Evolutionary conservation across 2,329 filamentous ascomycete genomes (phyloP).

Genomic region (Pseudogymnoascus sp.): DNA sequence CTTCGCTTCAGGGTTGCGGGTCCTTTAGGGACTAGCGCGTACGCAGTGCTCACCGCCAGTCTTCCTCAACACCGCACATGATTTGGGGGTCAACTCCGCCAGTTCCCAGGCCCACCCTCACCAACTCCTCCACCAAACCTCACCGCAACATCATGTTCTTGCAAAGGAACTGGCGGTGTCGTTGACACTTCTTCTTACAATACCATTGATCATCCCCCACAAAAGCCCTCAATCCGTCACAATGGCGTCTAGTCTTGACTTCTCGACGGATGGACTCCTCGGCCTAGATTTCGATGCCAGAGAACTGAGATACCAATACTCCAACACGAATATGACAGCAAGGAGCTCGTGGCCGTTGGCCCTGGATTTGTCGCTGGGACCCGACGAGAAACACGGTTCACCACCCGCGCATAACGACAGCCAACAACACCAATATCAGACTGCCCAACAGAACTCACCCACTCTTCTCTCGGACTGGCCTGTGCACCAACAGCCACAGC

Average conservation of each 20-base stretch:
- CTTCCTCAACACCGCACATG: conserved; percentile 6
- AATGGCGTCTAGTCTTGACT: conserved; percentile 50
- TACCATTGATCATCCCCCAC: conserved; percentile 34
- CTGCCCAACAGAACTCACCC: conserved; percentile 40
- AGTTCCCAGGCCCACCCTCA: conserved; percentile 19
- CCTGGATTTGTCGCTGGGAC: conserved; percentile 26
- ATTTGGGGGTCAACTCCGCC: conserved; percentile 9
- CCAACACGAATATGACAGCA: conserved; percentile 35
- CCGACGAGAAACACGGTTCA: conserved; percentile 25
- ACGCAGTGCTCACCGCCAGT: conserved; percentile 9
- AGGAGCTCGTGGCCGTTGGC: conserved; percentile 28
- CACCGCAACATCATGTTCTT: conserved; percentile 24
- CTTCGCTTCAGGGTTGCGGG: conserved; percentile 2
- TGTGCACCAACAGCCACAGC: conserved; percentile 32
- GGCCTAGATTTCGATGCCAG: conserved; percentile 53
- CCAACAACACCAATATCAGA: conserved; percentile 27
- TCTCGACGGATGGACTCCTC: conserved; percentile 53
- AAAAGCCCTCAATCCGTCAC: conserved; percentile 26
- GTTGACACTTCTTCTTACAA: conserved; percentile 32
- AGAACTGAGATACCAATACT: conserved; percentile 44
- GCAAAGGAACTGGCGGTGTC: conserved; percentile 28
- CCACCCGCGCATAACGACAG: conserved; percentile 38
- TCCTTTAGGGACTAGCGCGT: not conserved
- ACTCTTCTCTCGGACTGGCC: conserved; percentile 52
- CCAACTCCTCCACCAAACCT: conserved; percentile 25